A percentile compares a stretch with the other conserved stretches of the same genome.
These are phyloP conservation scores for Citrullus colocynthis DNA, from an alignment of 306 rosid species.

Conservation along the genomic window DNA sequence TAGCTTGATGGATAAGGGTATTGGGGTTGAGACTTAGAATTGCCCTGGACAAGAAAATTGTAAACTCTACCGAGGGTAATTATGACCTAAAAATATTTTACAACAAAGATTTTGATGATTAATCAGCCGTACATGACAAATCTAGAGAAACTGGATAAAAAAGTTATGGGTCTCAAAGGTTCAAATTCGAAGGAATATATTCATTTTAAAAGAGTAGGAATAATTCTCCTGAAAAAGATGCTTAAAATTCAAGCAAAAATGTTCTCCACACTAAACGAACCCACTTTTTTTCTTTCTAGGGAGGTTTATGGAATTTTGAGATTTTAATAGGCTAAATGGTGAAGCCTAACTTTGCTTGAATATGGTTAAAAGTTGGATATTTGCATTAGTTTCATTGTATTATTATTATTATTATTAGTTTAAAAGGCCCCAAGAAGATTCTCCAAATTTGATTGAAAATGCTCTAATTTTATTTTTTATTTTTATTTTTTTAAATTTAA, in stretches of 20 bases:
- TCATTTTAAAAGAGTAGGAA: slow-evolving; percentile 45
- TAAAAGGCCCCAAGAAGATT: slow-evolving; percentile 20
- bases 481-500: too few species aligned
- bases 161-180: slow-evolving; percentile 49
- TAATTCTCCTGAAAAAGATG: slow-evolving; percentile 70
- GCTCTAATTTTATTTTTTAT: not conserved
- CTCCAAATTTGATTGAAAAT: slow-evolving; percentile 14
- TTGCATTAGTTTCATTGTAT: slow-evolving; percentile 1
- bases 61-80: not conserved
- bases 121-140: slow-evolving; percentile 8
- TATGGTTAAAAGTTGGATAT: slow-evolving; percentile 25
- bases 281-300: slow-evolving; percentile 28
- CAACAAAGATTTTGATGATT: not conserved
- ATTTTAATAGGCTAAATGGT: slow-evolving; percentile 32
- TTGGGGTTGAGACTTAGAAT: not conserved
- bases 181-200: slow-evolving; percentile 67
- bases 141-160: slow-evolving; percentile 20
- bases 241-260: slow-evolving; percentile 93
- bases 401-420: not conserved
- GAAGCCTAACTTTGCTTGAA: slow-evolving; percentile 40
- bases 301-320: slow-evolving; percentile 26
- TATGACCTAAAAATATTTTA: not conserved
- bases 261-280: slow-evolving; percentile 62
- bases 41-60: not conserved
- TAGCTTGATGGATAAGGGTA: not conserved